Evolutionary conservation across 1,284 basidiomycete species (phyloP).

Genomic region (Ustilago sp.): DNA sequence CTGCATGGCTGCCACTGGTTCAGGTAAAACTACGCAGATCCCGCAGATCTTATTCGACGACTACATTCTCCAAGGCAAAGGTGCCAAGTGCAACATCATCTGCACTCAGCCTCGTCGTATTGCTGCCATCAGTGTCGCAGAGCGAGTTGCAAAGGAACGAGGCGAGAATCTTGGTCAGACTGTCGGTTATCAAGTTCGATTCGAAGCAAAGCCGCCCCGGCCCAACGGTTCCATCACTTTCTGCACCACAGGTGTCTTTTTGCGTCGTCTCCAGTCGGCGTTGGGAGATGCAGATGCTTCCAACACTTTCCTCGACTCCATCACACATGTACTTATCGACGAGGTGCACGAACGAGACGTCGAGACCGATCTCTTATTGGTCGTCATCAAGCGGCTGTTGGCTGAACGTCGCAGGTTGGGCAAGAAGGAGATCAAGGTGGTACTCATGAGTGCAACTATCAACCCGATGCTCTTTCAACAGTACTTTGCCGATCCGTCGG

Average conservation of each 20-base stretch:
- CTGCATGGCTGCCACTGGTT: slow-evolving; percentile 93
- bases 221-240: slow-evolving; percentile 87
- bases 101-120: slow-evolving; percentile 94
- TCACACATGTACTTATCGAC: slow-evolving; percentile 93
- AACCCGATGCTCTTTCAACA: slow-evolving; percentile 87
- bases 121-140: slow-evolving; percentile 91
- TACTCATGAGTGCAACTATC: slow-evolving; percentile 97
- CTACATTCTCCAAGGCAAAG: slow-evolving; percentile 81
- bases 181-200: slow-evolving; percentile 93
- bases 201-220: slow-evolving; percentile 84
- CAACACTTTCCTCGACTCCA: slow-evolving; percentile 76
- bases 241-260: slow-evolving; percentile 92
- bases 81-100: slow-evolving; percentile 87
- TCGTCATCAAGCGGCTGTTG: slow-evolving; percentile 87
- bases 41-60: slow-evolving; percentile 92
- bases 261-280: slow-evolving; percentile 86
- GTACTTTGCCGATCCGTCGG: slow-evolving; percentile 79
- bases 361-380: slow-evolving; percentile 90
- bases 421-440: slow-evolving; percentile 83
- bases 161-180: slow-evolving; percentile 80
- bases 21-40: slow-evolving; percentile 95
- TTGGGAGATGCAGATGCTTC: slow-evolving; percentile 71
- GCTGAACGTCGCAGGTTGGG: slow-evolving; percentile 79
- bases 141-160: slow-evolving; percentile 90
- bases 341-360: slow-evolving; percentile 97